Base-by-base conservation (phyloP, 805 yeast genomes). In the Maudiozyma saulgeensis region DNA sequence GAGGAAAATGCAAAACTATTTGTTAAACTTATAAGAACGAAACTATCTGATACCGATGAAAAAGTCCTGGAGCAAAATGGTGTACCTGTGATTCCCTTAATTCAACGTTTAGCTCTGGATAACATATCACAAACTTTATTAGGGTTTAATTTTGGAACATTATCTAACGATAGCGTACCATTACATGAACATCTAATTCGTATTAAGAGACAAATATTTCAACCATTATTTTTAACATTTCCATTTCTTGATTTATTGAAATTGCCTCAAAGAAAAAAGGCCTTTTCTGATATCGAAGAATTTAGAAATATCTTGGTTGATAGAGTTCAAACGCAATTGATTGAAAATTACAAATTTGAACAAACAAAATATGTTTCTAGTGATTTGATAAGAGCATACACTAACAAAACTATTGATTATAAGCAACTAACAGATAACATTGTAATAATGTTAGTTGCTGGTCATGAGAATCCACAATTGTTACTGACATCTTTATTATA, bases 401-500 rank as follows among this genome's bases (percentile, higher is more conserved):
- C 69, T 6, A 52, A 53, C 7, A 74, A 70, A 0, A 47, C 52
- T 3, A 66, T 80, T 2, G 66, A 75, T 2, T 63, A 70, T 46
- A 68, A 71, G 45, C 82, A 79, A 53, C 69, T 78, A 47, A 61
- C 68, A 2, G 84, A 80, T 56, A 80, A 80, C 59, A 68, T 77
- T 16, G 73, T 78, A 8, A 79, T 80, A 16, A 66, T 78, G 3
- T 60, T 79, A 56, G 76, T 80, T 43, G 84, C 84, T 0, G 84
- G 84, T 0, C 84, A 80, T 59, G 84, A 80, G 54, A 80, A 80
- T 52, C 84, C 84, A 0, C 79, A 78, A 51, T 57, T 80, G 23
- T 60, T 79, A 11, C 55, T 79, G 51, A 69, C 76, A 0, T 75
- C 81, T 0, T 56, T 74, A 6, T 53, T 79, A 1, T 79, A 72